Base-by-base conservation (phyloP, 345 rosid species). In the Crucihimalaya himalaica region DNA sequence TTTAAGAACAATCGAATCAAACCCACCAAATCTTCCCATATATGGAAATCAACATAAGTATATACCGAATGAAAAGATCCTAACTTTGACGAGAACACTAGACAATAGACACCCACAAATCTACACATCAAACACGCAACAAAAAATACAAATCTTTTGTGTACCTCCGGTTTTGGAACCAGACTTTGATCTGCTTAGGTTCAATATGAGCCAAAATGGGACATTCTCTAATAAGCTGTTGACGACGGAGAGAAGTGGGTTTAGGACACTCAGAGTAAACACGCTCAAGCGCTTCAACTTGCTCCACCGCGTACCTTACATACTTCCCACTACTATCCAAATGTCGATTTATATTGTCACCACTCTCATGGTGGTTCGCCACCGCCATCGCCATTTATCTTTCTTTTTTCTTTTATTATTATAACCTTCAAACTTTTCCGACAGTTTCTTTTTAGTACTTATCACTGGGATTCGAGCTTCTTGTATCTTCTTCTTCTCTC, bases 181-280 rank as follows among this genome's bases (percentile, higher is more conserved):
- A 95, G 74, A 95, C 97, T 83, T 95, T 95, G 96, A 95, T 95
- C 89, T 95, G 99, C 82, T 92, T 95, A 35, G 99, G 92, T 79
- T 95, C 97, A 42, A 95, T 86, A 81, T 95, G 84, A 68, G 92
- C 63, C 66, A 95, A 80, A 86, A 92, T 87, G 74, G 97, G 88
- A 77, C 97, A 95, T 73, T 95, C 99, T 56, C 97, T 83, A 63
- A 95, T 90, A 81, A 95, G 58, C 75, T 95, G 99, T 53, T 92
- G 99, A 71, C 99, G 80, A 1, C 97, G 79, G 66, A 95, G 77
- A 5, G 97, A 92, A 65, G 92, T 92, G 1, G 99, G 99, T 63
- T 95, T 95, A 4, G 99, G 99, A 82, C 99, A 95, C 85, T 95
- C 99, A 0, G 71, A 34, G 20, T 76, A 76, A 63, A 76, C 75